Percentiles rank a stretch among this genome's conserved stretches.
Conservation (phyloP, 2,329 filamentous ascomycete species). For the Calonectria naviculata region DNA sequence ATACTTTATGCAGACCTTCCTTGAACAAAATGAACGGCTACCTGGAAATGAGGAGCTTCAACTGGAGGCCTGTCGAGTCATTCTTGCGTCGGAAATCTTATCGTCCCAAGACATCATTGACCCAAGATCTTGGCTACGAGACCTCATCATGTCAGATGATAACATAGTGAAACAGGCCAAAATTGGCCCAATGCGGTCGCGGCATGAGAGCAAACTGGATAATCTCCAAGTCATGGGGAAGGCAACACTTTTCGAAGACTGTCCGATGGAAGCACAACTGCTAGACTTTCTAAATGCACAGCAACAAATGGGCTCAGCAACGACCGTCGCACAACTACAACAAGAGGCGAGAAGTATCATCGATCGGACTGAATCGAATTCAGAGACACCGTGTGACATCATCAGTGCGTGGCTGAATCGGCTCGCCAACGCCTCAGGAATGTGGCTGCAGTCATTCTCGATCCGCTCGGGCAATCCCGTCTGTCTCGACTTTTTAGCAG, state of each 20-base stretch:
- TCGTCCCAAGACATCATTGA: not conserved
- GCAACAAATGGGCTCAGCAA: not conserved
- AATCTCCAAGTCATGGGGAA: conserved; percentile 35
- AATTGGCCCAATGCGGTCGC: conserved; percentile 37
- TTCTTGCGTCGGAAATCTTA: conserved; percentile 40
- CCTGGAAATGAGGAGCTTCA: conserved; percentile 35
- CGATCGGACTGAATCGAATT: conserved; percentile 9
- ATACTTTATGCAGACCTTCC: conserved; percentile 39
- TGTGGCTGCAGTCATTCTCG: conserved; percentile 24
- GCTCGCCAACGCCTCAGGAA: conserved; percentile 12
- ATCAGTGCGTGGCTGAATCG: conserved; percentile 22
- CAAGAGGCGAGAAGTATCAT: conserved; percentile 28
- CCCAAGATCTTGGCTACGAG: conserved; percentile 39
- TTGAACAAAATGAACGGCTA: conserved; percentile 29
- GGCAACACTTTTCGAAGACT: conserved; percentile 39
- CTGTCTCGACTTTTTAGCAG: not conserved
- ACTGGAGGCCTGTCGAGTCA: conserved; percentile 25
- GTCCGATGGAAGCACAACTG: conserved; percentile 38
- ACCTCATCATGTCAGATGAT: conserved; percentile 33
- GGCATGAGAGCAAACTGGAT: conserved; percentile 29
- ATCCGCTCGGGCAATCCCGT: not conserved
- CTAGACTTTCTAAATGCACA: conserved; percentile 21
- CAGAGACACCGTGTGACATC: conserved; percentile 21
- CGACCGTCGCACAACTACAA: conserved; percentile 26
- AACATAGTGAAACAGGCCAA: conserved; percentile 28